A percentile compares a stretch with the other conserved stretches of the same genome.
These are phyloP conservation scores for Penicillium cataractarum DNA, from an alignment of 495 filamentous ascomycete species.

Conservation along the genomic window DNA sequence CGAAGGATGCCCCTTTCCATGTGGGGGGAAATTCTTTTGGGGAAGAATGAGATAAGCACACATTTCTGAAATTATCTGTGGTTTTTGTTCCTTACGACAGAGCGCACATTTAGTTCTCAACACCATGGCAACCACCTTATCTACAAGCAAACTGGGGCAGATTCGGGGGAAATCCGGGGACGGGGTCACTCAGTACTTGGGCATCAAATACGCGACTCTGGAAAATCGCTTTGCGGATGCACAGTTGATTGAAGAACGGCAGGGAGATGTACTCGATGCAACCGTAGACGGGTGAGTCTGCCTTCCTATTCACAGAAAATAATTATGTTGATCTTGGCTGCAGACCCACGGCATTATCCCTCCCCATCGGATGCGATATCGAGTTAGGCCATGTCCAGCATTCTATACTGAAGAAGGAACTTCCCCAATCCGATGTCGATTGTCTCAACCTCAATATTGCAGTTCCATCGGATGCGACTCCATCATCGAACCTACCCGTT, in stretches of 20 bases:
- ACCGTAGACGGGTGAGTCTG: conserved; percentile 33
- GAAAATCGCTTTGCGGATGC: conserved; percentile 36
- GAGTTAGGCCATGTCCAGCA: conserved; percentile 36
- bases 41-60: not conserved
- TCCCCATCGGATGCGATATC: conserved; percentile 27
- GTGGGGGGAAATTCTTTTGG: not conserved
- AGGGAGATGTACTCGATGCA: conserved; percentile 30
- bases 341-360: conserved; percentile 34
- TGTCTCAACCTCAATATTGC: conserved; percentile 51
- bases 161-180: conserved; percentile 28
- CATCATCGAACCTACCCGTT: conserved; percentile 43
- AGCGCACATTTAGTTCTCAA: too few species aligned
- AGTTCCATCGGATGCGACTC: conserved; percentile 34
- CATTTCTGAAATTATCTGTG: not conserved
- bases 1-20: not conserved
- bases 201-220: conserved; percentile 41
- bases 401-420: conserved; percentile 32
- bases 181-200: conserved; percentile 35
- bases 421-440: conserved; percentile 36
- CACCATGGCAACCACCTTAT: not conserved
- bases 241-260: conserved; percentile 27
- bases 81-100: not conserved
- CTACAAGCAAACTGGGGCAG: conserved; percentile 19
- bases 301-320: too few species aligned
- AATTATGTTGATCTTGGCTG: not conserved